Evolutionary conservation across 2,329 filamentous ascomycete species (phyloP), one percentile per base, ranked within the genome.

Genomic region (Capronia coronata): DNA sequence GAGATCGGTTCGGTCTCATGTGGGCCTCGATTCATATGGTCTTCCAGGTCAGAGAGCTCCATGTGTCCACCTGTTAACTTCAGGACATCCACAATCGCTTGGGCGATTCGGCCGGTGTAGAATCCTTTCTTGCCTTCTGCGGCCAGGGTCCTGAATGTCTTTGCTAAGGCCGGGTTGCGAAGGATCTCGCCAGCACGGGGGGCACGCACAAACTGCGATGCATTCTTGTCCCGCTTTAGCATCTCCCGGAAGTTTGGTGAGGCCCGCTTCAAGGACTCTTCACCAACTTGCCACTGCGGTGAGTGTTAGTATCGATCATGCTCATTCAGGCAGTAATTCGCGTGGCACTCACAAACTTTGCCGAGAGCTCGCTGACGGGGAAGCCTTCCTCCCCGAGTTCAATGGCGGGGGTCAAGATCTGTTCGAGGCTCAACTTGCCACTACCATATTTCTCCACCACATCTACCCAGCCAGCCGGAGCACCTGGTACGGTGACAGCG

Each of bases 401-500:
- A 54, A 94, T 90, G 0, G 89, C 93, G 0, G 93, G 91, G 3
- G 73, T 76, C 9, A 98, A 72, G 50, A 97, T 82, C 62, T 94
- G 81, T 59, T 80, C 78, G 69, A 97, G 60, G 7, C 74, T 80
- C 11, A 97, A 61, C 64, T 85, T 94, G 2, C 88, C 87, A 65
- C 90, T 96, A 13, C 93, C 93, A 63, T 97, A 95, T 46, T 80
- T 81, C 67, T 90, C 84, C 1, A 96, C 76, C 0, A 86, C 84
- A 67, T 98, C 93, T 19, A 87, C 83, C 93, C 93, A 98, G 1
- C 91, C 93, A 0, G 89, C 93, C 0, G 93, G 81, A 1, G 93
- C 90, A 4, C 93, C 93, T 0, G 93, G 93, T 0, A 93, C 83
- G 1, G 90, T 95, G 1, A 88, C 87, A 8, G 89, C 77, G 64